These are phyloP conservation scores for Trichoderma pleuroti DNA, from an alignment of 2,329 filamentous ascomycete species.

Conservation along the genomic window DNA sequence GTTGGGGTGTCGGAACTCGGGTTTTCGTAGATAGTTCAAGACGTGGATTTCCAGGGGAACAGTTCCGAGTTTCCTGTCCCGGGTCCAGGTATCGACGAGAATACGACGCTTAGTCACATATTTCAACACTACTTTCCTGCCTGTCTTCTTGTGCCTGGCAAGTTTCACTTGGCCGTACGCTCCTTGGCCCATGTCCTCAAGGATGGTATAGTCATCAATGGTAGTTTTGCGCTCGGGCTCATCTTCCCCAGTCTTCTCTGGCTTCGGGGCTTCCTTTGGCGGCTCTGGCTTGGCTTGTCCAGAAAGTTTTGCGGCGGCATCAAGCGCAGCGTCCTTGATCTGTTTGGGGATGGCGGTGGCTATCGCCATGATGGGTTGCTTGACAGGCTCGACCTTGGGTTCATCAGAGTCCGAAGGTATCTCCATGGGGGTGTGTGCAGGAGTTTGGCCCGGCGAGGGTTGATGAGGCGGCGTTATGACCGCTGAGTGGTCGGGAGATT, in stretches of 20 bases:
- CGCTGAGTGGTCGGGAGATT: constrained; percentile 61
- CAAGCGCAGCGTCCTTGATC: constrained; percentile 54
- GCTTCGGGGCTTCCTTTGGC: constrained; percentile 33
- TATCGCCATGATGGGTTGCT: constrained; percentile 31
- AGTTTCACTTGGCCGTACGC: constrained; percentile 98
- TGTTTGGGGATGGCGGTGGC: constrained; percentile 52
- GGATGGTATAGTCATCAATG: constrained; percentile 84
- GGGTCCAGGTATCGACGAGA: constrained; percentile 96
- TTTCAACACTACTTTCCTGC: constrained; percentile 88
- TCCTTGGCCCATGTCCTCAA: constrained; percentile 98
- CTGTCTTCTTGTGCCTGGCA: constrained; percentile 75
- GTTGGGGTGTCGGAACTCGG: constrained; percentile 63
- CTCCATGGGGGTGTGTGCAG: constrained; percentile 54
- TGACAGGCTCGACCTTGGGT: constrained; percentile 36
- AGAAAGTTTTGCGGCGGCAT: constrained; percentile 52
- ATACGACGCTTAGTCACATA: constrained; percentile 97
- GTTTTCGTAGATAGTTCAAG: constrained; percentile 82
- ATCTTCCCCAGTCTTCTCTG: constrained; percentile 35
- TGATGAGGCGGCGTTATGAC: constrained; percentile 71
- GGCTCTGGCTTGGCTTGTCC: constrained; percentile 35
- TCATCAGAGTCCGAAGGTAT: constrained; percentile 49
- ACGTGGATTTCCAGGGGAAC: constrained; percentile 97
- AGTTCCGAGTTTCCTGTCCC: constrained; percentile 86
- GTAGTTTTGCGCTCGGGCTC: constrained; percentile 64
- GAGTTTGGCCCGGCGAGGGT: constrained; percentile 70